Evolutionary conservation across 805 yeast genomes (phyloP), one percentile per base, ranked within the genome.

Genomic region (Saturnispora zaruensis): DNA sequence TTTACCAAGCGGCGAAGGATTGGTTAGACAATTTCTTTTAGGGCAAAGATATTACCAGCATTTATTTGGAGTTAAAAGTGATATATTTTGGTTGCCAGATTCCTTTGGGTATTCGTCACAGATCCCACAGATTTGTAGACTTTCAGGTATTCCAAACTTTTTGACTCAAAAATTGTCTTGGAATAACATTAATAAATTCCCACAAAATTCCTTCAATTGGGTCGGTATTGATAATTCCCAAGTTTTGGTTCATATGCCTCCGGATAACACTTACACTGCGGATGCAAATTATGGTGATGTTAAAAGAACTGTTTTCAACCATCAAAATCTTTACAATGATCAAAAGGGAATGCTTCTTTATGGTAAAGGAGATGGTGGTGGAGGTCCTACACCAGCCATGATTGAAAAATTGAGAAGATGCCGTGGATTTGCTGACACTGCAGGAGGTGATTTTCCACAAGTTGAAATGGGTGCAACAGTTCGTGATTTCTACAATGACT

Each of bases 341-440:
- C 91, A 86, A 52, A 80, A 86, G 8, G 91, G 96, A 0, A 71
- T 91, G 58, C 69, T 93, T 61, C 71, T 89, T 41, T 93, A 78
- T 59, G 99, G 99, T 37, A 82, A 85, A 59, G 99, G 99, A 60
- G 99, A 91, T 64, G 99, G 99, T 59, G 99, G 99, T 54, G 99
- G 99, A 55, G 99, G 99, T 6, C 98, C 99, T 43, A 82, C 87
- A 4, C 85, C 86, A 37, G 96, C 87, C 61, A 90, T 89, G 96
- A 60, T 91, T 55, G 98, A 93, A 63, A 90, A 88, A 64, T 74
- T 91, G 61, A 80, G 98, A 62, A 81, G 98, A 58, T 83, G 91
- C 64, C 77, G 98, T 61, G 97, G 97, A 14, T 66, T 90, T 52
- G 77, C 89, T 20, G 85, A 91, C 60, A 82, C 83, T 5, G 83